Conservation (phyloP, 306 rosid species). For the Prunus davidiana region DNA sequence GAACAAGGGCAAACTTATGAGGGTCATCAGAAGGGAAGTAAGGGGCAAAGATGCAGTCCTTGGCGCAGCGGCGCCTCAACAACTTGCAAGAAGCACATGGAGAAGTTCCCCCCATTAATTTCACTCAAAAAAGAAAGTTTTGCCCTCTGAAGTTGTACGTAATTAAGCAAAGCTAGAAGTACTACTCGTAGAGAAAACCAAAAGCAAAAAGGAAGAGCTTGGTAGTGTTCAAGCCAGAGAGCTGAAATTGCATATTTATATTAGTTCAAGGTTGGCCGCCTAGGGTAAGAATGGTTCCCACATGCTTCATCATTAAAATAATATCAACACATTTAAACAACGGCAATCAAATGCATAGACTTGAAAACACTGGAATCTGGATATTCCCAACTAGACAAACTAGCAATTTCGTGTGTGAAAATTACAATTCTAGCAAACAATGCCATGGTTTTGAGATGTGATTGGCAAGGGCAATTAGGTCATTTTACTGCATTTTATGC, state of each 20-base stretch:
- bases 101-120: constrained; percentile 57
- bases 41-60: constrained; percentile 77
- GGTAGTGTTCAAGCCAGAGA: constrained; percentile 28
- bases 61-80: constrained; percentile 78
- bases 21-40: constrained; percentile 76
- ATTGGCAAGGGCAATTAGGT: constrained; percentile 24
- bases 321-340: constrained; percentile 5
- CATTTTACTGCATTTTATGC: constrained; percentile 18
- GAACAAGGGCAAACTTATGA: constrained; percentile 75
- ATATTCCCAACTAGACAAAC: constrained; percentile 25
- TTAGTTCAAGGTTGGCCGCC: constrained; percentile 28
- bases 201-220: neutral
- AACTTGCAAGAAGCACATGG: constrained; percentile 87
- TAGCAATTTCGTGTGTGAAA: constrained; percentile 9
- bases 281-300: constrained; percentile 41
- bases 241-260: constrained; percentile 46
- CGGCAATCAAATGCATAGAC: constrained; percentile 7
- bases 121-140: neutral
- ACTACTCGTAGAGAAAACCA: neutral
- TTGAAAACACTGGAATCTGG: constrained; percentile 10
- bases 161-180: neutral
- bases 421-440: constrained; percentile 23
- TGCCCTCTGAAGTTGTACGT: neutral
- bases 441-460: neutral
- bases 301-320: constrained; percentile 47